These are phyloP conservation scores for Sindora glabra DNA, from an alignment of 306 rosid genomes.

Conservation along the genomic window DNA sequence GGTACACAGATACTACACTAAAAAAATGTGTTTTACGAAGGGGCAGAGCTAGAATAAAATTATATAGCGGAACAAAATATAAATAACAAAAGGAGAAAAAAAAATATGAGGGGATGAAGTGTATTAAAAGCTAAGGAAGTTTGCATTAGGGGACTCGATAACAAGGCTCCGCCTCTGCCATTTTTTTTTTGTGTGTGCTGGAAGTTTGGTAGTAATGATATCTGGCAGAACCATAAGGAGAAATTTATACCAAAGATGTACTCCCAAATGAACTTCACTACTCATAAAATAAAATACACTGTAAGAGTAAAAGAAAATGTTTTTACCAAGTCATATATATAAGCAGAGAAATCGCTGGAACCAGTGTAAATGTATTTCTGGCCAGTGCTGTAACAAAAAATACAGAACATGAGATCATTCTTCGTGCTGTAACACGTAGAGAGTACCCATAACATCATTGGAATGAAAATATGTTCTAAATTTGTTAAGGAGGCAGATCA, in stretches of 20 bases:
- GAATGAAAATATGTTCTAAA: background rate
- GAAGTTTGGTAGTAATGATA: too few species aligned
- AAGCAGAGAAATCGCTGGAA: conserved; percentile 62
- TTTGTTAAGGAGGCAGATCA: background rate
- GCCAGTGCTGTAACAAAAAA: conserved; percentile 76
- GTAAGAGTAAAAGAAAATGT: background rate
- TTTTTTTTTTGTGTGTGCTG: too few species aligned
- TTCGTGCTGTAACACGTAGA: background rate
- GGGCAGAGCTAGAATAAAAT: too few species aligned
- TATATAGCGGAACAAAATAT: too few species aligned
- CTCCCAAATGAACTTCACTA: background rate
- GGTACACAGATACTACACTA: background rate
- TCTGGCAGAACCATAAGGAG: too few species aligned
- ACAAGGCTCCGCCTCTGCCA: too few species aligned
- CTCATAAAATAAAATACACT: background rate
- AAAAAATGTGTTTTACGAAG: too few species aligned
- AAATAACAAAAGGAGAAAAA: too few species aligned
- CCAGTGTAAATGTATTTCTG: conserved; percentile 94
- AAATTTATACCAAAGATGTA: background rate
- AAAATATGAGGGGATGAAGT: too few species aligned
- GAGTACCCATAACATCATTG: background rate
- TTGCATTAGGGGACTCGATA: too few species aligned
- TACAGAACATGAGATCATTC: background rate
- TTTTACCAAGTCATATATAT: conserved; percentile 86
- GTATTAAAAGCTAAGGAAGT: too few species aligned